Conservation (phyloP, 306 rosid genomes). For the Lathyrus oleraceus region DNA sequence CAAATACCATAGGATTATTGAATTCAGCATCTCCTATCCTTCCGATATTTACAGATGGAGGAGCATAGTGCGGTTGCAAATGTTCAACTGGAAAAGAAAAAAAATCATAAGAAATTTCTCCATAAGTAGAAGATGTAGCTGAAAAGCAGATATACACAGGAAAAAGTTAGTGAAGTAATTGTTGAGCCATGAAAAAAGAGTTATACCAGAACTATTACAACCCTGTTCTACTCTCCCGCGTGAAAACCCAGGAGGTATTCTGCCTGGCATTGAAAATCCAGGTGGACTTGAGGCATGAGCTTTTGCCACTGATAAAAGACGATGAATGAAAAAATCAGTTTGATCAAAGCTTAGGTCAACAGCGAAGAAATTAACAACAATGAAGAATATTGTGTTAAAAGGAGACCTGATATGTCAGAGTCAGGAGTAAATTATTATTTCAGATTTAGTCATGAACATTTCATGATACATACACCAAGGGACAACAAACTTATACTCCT, state of each 20-base stretch:
- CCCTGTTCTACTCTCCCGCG: conserved; percentile 39
- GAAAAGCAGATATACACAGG: conserved; percentile 7
- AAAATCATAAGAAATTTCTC: conserved; percentile 1
- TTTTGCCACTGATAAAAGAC: conserved; percentile 37
- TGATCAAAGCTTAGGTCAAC: conserved; percentile 9
- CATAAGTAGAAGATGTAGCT: conserved; percentile 1
- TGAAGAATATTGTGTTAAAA: conserved; percentile 2
- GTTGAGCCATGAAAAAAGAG: conserved; percentile 17
- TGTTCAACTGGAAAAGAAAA: conserved; percentile 40
- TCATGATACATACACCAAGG: not conserved
- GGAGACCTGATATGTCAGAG: not conserved
- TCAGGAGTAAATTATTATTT: conserved; percentile 1
- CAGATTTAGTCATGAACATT: conserved; percentile 3
- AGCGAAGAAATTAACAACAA: conserved; percentile 9
- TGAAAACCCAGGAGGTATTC: conserved; percentile 55
- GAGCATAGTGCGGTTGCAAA: conserved; percentile 36
- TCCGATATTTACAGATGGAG: conserved; percentile 44
- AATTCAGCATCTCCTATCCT: conserved; percentile 30
- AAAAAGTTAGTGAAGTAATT: conserved; percentile 6
- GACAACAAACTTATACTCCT: not conserved
- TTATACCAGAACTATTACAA: conserved; percentile 41
- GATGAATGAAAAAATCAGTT: conserved; percentile 29
- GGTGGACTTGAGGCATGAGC: conserved; percentile 48
- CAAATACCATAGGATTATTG: conserved; percentile 35
- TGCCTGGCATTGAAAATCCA: conserved; percentile 46